These are phyloP conservation scores for Capronia epimyces DNA, from an alignment of 2,329 filamentous ascomycete species.

Conservation along the genomic window DNA sequence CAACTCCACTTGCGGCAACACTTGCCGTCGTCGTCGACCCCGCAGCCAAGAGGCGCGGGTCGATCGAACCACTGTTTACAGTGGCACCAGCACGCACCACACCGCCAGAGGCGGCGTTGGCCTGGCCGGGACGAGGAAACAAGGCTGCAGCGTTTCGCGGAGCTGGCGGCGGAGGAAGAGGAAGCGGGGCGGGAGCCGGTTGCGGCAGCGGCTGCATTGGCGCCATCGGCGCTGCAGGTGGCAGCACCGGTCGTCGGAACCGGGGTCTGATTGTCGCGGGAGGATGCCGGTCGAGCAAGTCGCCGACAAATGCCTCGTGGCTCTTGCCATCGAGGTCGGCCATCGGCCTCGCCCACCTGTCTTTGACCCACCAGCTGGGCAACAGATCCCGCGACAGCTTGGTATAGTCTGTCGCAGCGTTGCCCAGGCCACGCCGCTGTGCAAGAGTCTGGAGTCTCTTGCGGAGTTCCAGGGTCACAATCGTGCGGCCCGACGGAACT, in stretches of 20 bases:
- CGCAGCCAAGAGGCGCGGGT: background rate
- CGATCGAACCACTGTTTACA: background rate
- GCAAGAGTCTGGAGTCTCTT: conserved; percentile 19
- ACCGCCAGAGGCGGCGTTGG: background rate
- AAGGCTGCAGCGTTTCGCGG: background rate
- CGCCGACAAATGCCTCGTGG: conserved; percentile 10
- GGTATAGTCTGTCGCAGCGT: conserved; percentile 1
- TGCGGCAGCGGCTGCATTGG: background rate
- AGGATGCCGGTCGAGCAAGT: background rate
- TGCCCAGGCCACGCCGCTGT: conserved; percentile 8
- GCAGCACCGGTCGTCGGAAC: background rate
- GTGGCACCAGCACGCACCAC: background rate
- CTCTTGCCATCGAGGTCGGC: conserved; percentile 9
- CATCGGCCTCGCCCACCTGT: background rate
- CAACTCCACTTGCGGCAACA: background rate
- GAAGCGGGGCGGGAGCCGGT: background rate
- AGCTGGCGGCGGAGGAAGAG: background rate
- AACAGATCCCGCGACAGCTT: background rate
- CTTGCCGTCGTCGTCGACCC: background rate
- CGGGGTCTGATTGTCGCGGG: conserved; percentile 1
- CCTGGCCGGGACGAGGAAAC: background rate
- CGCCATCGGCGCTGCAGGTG: background rate
- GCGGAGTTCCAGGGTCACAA: conserved; percentile 10
- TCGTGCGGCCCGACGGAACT: conserved; percentile 11
- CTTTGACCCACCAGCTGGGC: conserved; percentile 12